These are phyloP conservation scores for Ophiostoma quercus DNA, from an alignment of 2,329 filamentous ascomycete genomes.

Conservation along the genomic window DNA sequence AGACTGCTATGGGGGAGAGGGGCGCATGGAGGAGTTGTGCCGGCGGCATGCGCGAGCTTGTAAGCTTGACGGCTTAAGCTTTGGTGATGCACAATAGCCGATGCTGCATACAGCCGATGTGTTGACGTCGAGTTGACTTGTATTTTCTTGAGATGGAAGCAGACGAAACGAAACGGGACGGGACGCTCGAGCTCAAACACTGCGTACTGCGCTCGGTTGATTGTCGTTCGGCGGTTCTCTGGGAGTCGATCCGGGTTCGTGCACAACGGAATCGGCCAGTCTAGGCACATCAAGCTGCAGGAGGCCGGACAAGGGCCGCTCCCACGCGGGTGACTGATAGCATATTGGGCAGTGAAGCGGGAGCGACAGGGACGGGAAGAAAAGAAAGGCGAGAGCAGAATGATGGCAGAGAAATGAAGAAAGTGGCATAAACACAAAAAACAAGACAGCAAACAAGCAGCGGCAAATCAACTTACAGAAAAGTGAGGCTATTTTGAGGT, in stretches of 20 bases:
- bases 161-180: background rate
- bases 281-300: background rate
- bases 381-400: background rate
- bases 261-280: background rate
- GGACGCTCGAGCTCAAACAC: background rate
- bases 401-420: background rate
- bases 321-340: background rate
- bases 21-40: background rate
- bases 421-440: background rate
- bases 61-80: background rate
- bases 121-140: background rate
- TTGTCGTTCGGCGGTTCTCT: background rate
- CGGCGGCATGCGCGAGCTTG: background rate
- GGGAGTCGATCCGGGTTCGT: background rate
- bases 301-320: background rate
- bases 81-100: background rate
- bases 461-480: background rate
- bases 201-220: background rate
- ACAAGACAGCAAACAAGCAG: background rate
- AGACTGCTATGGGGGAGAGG: background rate
- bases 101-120: background rate
- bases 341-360: background rate
- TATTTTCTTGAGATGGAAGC: background rate
- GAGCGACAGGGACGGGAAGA: background rate
- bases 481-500: constrained; percentile 14